Percentiles rank a stretch among this genome's conserved stretches.
Evolutionary conservation across 2,329 filamentous ascomycete species (phyloP).

Genomic region (Fusarium verrucosum): DNA sequence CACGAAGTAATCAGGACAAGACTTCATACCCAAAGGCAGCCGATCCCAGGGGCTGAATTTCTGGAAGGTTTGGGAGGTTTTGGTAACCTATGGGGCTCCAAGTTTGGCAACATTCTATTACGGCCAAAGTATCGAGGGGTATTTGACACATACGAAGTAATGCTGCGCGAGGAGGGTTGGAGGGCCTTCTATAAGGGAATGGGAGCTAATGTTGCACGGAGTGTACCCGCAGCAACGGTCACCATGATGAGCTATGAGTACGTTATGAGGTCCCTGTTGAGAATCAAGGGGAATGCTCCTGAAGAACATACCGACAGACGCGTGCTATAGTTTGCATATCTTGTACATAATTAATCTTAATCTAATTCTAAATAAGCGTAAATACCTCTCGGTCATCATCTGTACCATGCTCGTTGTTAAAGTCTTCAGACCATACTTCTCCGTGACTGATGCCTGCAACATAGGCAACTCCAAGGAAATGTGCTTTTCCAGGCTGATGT

Average conservation of each 20-base stretch:
- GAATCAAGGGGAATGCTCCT: neutral
- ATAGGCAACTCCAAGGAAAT: conserved; percentile 21
- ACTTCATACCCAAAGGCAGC: conserved; percentile 88
- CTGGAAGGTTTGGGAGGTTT: conserved; percentile 57
- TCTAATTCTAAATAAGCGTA: conserved; percentile 1
- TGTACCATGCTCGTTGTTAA: neutral
- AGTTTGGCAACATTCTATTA: conserved; percentile 16
- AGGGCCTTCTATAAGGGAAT: conserved; percentile 95
- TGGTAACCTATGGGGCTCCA: conserved; percentile 4
- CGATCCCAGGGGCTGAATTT: conserved; percentile 63
- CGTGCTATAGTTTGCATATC: neutral
- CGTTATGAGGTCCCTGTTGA: conserved; percentile 56
- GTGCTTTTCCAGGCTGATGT: neutral
- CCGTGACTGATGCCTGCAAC: conserved; percentile 27
- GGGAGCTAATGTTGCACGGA: conserved; percentile 95
- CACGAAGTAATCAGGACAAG: conserved; percentile 95
- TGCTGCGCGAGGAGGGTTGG: conserved; percentile 91
- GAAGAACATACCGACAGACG: neutral
- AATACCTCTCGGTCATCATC: neutral
- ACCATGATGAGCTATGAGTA: conserved; percentile 98
- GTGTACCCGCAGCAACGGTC: conserved; percentile 92
- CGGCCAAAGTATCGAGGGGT: conserved; percentile 76
- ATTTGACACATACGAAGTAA: conserved; percentile 80
- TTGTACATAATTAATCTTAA: neutral
- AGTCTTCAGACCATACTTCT: conserved; percentile 5